These are phyloP conservation scores for Eucalyptus polybractea DNA, from an alignment of 345 rosid genomes.

Conservation along the genomic window DNA sequence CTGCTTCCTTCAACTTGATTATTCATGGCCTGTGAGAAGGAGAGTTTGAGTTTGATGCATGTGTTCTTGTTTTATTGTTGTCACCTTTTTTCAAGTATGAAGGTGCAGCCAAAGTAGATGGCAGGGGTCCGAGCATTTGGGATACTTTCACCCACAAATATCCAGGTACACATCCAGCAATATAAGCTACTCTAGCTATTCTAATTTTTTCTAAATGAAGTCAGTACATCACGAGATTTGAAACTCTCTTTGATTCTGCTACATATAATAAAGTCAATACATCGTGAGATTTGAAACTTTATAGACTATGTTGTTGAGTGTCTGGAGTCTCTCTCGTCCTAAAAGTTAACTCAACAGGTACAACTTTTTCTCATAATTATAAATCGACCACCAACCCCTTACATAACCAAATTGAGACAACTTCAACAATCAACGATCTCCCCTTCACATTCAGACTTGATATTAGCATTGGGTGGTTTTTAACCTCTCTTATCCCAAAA, in stretches of 20 bases:
- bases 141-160: neutral
- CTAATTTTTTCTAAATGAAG: neutral
- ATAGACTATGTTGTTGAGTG: neutral
- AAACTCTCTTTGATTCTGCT: neutral
- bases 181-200: neutral
- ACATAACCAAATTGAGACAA: no score
- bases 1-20: neutral
- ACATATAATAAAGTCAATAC: neutral
- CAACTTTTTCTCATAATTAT: no score
- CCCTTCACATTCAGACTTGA: no score
- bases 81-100: neutral
- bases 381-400: no score
- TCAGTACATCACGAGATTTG: neutral
- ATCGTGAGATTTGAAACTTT: neutral
- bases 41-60: neutral
- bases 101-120: slow-evolving; percentile 10
- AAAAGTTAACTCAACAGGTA: no score
- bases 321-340: no score
- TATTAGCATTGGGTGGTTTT: no score
- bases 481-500: no score
- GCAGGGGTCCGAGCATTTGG: slow-evolving; percentile 12
- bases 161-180: neutral
- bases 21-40: neutral
- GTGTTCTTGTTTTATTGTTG: neutral
- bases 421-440: no score